These are phyloP conservation scores for Candida sojae DNA, from an alignment of 1,139 yeast genomes.

Conservation along the genomic window DNA sequence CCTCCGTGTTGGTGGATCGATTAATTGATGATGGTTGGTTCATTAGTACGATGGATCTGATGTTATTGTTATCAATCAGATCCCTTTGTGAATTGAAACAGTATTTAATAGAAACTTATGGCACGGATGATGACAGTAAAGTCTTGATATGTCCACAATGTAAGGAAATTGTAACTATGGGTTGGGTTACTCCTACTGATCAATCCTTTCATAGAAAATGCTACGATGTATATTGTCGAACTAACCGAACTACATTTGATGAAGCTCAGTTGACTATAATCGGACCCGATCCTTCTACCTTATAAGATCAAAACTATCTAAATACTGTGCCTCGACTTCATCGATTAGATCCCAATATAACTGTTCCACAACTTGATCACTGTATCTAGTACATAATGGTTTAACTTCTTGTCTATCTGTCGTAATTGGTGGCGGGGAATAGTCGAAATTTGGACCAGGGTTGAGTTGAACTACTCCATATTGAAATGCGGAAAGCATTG, in stretches of 20 bases:
- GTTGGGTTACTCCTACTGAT: slow-evolving; percentile 30
- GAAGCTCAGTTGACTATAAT: slow-evolving; percentile 14
- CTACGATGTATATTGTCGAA: slow-evolving; percentile 36
- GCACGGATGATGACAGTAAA: slow-evolving; percentile 37
- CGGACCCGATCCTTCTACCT: slow-evolving; percentile 22
- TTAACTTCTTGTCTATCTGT: slow-evolving; percentile 28
- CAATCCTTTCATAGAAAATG: slow-evolving; percentile 50
- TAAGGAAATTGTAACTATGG: slow-evolving; percentile 57
- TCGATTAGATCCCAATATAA: slow-evolving; percentile 82
- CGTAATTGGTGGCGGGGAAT: slow-evolving; percentile 33
- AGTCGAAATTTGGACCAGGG: slow-evolving; percentile 66
- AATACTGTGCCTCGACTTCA: slow-evolving; percentile 72
- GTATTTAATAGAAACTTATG: slow-evolving; percentile 47
- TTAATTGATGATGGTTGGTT: slow-evolving; percentile 60
- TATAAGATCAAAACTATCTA: slow-evolving; percentile 45
- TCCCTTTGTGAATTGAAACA: slow-evolving; percentile 49
- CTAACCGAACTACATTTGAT: slow-evolving; percentile 11
- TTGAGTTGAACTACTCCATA: slow-evolving; percentile 76
- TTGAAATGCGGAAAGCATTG: slow-evolving; percentile 80
- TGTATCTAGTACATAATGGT: slow-evolving; percentile 62
- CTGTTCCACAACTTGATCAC: slow-evolving; percentile 77
- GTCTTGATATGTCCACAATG: slow-evolving; percentile 55
- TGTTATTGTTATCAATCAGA: slow-evolving; percentile 41
- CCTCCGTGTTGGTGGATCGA: slow-evolving; percentile 34
- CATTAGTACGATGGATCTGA: slow-evolving; percentile 24